Base-by-base conservation (phyloP, 1,284 basidiomycete genomes). In the Macrocystidia cucumis region DNA sequence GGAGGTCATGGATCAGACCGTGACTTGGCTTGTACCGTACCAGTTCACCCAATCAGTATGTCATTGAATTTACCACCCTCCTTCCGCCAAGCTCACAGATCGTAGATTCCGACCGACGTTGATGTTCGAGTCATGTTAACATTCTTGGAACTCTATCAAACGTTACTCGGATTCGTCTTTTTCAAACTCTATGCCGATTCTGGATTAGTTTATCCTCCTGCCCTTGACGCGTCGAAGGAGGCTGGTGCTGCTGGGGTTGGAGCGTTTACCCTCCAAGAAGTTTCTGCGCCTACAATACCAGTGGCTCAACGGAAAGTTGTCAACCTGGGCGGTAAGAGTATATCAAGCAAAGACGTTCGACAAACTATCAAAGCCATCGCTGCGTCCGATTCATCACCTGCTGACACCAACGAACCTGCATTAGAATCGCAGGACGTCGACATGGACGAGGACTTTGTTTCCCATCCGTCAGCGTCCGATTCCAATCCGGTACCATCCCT, bases 71-170 rank as follows among this genome's bases (percentile, higher is more conserved):
- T n/a, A 9, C 2, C 20, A 31, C 33, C 29, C 36, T 28, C 32
- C 18, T 31, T 20, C 14, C 36, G 3, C 29, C 13, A 16, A 28
- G 13, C 9, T 8, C 39, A 39, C 29, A 4, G 45, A 25, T 38
- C n/a, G 9, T 47, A 93, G 90, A 81, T 97, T 40, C 96, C 96
- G 5, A 61, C 80, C 32, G 95, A 98, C 53, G 93, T 98, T 44
- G 96, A 99, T 60, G 89, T 97, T 54, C 84, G 96, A 34, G 95
- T 99, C 37, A 96, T 99, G 85, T 65, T 97, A 47, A 98, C 96
- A 8, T 99, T 99, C 72, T 66, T 98, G 52, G 96, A 99, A 60
- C 75, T 99, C 6, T 98, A 99, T 63, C 93, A 98, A 63, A 98
- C 95, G 1, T 65, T 98, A 9, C 78, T 97, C 29, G 90, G 91